Percentiles rank a stretch among this genome's conserved stretches.
Evolutionary conservation across 352 stramenopile species (phyloP).

Genomic region (Phytophthora nicotianae): DNA sequence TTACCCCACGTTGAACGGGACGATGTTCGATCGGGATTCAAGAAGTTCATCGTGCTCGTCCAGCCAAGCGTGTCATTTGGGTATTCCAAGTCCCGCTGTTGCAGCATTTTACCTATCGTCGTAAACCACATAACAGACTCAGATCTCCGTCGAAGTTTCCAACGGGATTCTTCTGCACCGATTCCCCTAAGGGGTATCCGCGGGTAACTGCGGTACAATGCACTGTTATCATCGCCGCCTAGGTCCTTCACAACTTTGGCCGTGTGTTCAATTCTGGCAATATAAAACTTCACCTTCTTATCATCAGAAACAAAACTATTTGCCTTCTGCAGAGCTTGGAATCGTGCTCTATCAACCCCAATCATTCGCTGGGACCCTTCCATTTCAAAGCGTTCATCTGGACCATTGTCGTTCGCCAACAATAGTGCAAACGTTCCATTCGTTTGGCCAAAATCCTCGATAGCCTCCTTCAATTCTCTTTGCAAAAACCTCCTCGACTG

Average conservation of each 20-base stretch:
- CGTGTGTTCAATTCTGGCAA: slow-evolving; percentile 6
- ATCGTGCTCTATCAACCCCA: slow-evolving; percentile 3
- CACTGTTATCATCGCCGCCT: neutral
- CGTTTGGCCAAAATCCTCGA: slow-evolving; percentile 3
- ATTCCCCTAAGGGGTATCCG: neutral
- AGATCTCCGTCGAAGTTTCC: neutral
- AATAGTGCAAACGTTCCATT: slow-evolving; percentile 13
- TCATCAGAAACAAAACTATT: slow-evolving; percentile 3
- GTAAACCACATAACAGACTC: neutral
- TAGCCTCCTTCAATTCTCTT: slow-evolving; percentile 1
- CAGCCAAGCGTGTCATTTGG: neutral
- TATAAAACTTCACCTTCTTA: slow-evolving; percentile 15
- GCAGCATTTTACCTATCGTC: neutral
- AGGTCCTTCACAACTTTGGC: slow-evolving; percentile 4
- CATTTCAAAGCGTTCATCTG: neutral
- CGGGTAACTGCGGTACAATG: slow-evolving; percentile 2
- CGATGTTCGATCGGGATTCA: slow-evolving; percentile 6
- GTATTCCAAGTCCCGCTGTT: neutral
- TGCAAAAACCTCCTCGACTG: slow-evolving; percentile 6
- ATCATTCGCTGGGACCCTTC: neutral
- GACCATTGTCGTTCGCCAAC: neutral
- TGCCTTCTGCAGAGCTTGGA: slow-evolving; percentile 12
- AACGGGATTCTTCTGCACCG: neutral
- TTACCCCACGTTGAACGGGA: slow-evolving; percentile 8
- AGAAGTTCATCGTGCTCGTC: slow-evolving; percentile 6